Base-by-base conservation (phyloP, 805 yeast species). In the Yamadazyma tumulicola region DNA sequence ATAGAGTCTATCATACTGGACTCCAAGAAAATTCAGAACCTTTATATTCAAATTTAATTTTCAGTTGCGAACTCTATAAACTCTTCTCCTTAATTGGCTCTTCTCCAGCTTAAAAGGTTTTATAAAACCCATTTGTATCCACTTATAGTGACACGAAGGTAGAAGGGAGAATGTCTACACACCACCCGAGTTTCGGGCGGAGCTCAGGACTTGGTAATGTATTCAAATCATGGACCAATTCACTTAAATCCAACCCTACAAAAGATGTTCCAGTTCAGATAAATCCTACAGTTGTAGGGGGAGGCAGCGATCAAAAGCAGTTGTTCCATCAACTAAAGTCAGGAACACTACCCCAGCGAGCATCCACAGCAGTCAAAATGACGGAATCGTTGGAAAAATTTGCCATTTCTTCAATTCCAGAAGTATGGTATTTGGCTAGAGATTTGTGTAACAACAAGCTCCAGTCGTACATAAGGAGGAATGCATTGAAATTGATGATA, bases 381-480 rank as follows among this genome's bases (percentile, higher is more conserved):
- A 59, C 73, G 5, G 67, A 67, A 2, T 63, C 76, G 3, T 55
- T 85, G 2, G 69, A 69, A 15, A 72, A 68, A 31, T 69, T 68
- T 32, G 63, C 79, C 3, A 69, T 78, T 2, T 67, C 80, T 0
- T 72, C 82, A 2, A 67, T 85, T 4, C 79, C 85, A 0, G 88
- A 83, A 42, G 67, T 85, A 1, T 86, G 96, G 96, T 77, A 80
- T 52, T 59, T 78, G 33, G 80, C 82, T 0, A 62, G 74, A 39
- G 75, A 70, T 32, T 56, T 81, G 52, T 66, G 84, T 32, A 61
- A 61, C 5, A 54, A 65, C 3, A 58, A 81, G 18, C 37, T 46
- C 5, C 54, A 50, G 23, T 38, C 59, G 3, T 36, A 47, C 14
- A 49, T 55, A 12, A 42, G 72, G 38, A 57, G 70, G 20, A 70